Percentiles rank a stretch among this genome's conserved stretches.
Conservation (phyloP, 2,329 filamentous ascomycete species). For the Arthrobotrys entomopaga region DNA sequence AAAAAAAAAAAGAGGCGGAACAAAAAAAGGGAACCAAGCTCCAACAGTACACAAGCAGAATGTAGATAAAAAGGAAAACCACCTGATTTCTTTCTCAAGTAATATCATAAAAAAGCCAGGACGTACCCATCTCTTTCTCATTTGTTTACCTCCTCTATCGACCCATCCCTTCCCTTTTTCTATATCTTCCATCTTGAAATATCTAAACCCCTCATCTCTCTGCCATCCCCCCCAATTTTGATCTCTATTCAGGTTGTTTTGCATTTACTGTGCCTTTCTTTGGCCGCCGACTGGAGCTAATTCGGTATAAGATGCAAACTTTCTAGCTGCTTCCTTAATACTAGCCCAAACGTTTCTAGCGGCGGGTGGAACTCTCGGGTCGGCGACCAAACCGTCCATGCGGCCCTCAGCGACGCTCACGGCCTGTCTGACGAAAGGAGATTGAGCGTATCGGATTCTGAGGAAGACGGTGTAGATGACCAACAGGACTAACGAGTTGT, state of each 20-base stretch:
- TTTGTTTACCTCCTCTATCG: not conserved
- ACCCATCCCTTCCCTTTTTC: not conserved
- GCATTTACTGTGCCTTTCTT: constrained; percentile 45
- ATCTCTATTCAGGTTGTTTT: not conserved
- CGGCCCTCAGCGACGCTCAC: constrained; percentile 56
- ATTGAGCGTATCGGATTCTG: constrained; percentile 88
- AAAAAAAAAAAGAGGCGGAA: not conserved
- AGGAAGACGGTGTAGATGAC: constrained; percentile 89
- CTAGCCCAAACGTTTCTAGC: constrained; percentile 57
- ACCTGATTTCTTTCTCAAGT: not conserved
- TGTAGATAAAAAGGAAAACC: not conserved
- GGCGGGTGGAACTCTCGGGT: constrained; percentile 57
- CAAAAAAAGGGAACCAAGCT: constrained; percentile 1
- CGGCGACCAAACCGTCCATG: constrained; percentile 57
- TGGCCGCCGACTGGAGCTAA: constrained; percentile 23
- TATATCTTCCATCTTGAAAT: no score
- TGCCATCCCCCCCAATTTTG: not conserved
- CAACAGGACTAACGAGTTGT: constrained; percentile 89
- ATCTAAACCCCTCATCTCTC: not conserved
- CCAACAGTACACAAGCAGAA: not conserved
- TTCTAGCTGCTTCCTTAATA: constrained; percentile 57
- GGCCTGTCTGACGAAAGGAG: constrained; percentile 74
- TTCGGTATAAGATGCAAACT: constrained; percentile 53
- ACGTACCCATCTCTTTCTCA: not conserved
- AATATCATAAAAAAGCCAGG: not conserved